Conservation (phyloP, 2,329 filamentous ascomycete species). For the Aspergillus floridensis region DNA sequence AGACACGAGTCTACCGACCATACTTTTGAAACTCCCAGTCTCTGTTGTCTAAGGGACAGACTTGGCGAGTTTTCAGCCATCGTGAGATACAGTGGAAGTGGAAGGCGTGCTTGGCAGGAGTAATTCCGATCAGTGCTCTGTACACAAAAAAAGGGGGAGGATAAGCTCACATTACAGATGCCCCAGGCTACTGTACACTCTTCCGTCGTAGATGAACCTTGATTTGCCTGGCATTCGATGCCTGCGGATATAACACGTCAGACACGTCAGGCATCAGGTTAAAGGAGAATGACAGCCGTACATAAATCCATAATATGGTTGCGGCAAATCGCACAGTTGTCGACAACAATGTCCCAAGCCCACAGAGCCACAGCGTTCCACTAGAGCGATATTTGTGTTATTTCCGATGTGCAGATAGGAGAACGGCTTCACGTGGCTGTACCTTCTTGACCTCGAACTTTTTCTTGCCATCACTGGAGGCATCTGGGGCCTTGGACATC, state of each 20-base stretch:
- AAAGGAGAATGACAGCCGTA: constrained; percentile 44
- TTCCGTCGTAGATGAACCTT: constrained; percentile 93
- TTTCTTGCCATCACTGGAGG: constrained; percentile 71
- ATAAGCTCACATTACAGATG: constrained; percentile 83
- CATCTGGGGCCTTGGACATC: constrained; percentile 53
- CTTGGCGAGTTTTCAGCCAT: constrained; percentile 98
- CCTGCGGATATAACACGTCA: constrained; percentile 50
- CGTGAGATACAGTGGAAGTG: constrained; percentile 99
- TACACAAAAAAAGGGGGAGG: background rate
- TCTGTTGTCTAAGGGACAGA: constrained; percentile 94
- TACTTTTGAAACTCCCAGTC: constrained; percentile 99
- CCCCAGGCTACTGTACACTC: constrained; percentile 99
- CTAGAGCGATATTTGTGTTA: constrained; percentile 49
- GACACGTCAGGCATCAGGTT: constrained; percentile 11
- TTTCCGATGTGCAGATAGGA: background rate
- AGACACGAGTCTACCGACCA: constrained; percentile 56
- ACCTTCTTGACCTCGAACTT: constrained; percentile 99
- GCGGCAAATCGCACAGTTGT: constrained; percentile 98
- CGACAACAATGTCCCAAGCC: constrained; percentile 99
- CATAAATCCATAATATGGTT: constrained; percentile 99
- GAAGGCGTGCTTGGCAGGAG: constrained; percentile 76
- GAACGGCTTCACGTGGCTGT: constrained; percentile 18
- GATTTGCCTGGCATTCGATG: constrained; percentile 98
- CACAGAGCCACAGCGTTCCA: constrained; percentile 98
- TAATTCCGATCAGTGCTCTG: constrained; percentile 11